Percentiles rank a stretch among this genome's conserved stretches.
phyloP scores from a whole-genome alignment of 805 yeast species.

The Spathaspora passalidarum region DNA sequence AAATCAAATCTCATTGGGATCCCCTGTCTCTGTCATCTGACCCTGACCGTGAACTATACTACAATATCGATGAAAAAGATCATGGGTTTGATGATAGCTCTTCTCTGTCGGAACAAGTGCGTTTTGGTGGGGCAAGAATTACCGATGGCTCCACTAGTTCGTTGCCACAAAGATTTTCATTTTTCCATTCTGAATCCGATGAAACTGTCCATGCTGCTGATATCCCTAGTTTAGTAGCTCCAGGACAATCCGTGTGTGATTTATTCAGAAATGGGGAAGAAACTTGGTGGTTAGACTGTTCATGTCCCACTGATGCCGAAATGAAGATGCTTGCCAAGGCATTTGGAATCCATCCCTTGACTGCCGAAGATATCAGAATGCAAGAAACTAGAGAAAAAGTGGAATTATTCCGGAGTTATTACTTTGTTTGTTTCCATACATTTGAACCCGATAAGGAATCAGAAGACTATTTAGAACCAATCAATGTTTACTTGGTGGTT shows the following conservation, averaged over 20 bases:
- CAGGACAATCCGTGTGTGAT: constrained; percentile 62
- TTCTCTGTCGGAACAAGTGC: constrained; percentile 31
- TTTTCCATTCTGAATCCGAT: constrained; percentile 76
- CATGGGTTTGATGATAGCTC: neutral
- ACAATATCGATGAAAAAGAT: neutral
- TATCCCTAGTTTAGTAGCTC: constrained; percentile 68
- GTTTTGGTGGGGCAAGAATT: constrained; percentile 38
- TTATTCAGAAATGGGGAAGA: constrained; percentile 70
- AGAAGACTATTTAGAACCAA: constrained; percentile 80
- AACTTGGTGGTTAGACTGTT: constrained; percentile 95
- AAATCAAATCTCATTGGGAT: constrained; percentile 1
- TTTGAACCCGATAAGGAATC: constrained; percentile 82
- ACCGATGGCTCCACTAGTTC: constrained; percentile 17
- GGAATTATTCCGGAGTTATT: constrained; percentile 83
- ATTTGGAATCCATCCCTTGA: constrained; percentile 95
- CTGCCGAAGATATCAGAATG: constrained; percentile 95
- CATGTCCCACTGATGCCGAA: constrained; percentile 91
- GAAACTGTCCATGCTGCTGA: constrained; percentile 90
- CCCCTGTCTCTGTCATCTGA: constrained; percentile 7
- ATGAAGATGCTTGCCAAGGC: constrained; percentile 91
- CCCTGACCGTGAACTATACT: constrained; percentile 3
- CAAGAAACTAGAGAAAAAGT: constrained; percentile 98
- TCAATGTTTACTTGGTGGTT: constrained; percentile 67
- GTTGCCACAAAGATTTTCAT: constrained; percentile 75
- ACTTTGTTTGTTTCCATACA: constrained; percentile 95